phyloP scores from a whole-genome alignment of 441 rosid genomes.

The Croton laevigatus region DNA sequence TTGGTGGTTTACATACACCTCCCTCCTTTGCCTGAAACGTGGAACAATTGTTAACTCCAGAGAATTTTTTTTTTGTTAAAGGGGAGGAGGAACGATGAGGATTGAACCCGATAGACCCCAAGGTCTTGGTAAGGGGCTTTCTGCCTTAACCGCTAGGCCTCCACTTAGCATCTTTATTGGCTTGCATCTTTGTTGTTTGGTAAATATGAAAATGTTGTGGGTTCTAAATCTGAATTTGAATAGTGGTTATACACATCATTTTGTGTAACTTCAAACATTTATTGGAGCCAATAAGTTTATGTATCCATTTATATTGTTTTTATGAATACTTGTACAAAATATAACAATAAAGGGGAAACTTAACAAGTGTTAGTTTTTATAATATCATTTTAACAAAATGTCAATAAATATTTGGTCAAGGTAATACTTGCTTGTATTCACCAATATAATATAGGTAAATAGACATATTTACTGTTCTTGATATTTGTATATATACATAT shows the following conservation, averaged over 20 bases:
- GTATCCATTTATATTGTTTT: constrained; percentile 1
- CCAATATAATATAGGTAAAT: too few species aligned
- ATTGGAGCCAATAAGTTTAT: neutral
- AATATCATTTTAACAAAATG: too few species aligned
- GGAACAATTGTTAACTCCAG: neutral
- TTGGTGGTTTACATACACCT: neutral
- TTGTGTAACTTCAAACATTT: neutral
- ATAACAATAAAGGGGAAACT: neutral
- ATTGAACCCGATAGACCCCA: too few species aligned
- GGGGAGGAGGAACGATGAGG: too few species aligned
- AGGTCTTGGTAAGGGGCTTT: too few species aligned
- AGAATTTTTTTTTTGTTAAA: too few species aligned
- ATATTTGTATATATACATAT: too few species aligned
- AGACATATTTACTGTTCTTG: too few species aligned
- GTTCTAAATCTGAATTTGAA: neutral
- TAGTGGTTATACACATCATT: neutral
- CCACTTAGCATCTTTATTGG: neutral
- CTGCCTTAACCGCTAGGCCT: too few species aligned
- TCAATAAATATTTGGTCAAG: too few species aligned
- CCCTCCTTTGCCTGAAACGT: neutral
- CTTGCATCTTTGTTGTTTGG: neutral
- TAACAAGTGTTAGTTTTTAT: too few species aligned
- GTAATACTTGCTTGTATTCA: too few species aligned
- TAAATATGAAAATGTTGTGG: constrained; percentile 3
- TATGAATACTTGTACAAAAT: neutral